These are phyloP conservation scores for Suillus lakei DNA, from an alignment of 768 basidiomycete species.

Conservation along the genomic window DNA sequence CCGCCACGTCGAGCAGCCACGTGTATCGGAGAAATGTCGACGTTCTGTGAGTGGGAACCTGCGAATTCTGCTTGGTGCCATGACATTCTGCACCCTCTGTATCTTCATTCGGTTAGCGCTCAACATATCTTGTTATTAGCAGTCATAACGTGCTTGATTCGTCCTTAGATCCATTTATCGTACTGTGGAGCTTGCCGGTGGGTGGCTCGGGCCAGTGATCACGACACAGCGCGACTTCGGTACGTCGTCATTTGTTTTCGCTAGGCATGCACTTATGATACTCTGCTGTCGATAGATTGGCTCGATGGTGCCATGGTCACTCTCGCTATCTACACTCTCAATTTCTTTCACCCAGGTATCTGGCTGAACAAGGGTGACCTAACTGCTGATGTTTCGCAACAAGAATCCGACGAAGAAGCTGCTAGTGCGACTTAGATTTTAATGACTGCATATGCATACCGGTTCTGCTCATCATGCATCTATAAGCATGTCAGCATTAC, in stretches of 20 bases:
- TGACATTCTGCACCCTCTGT: constrained; percentile 44
- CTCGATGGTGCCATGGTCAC: constrained; percentile 55
- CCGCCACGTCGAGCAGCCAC: constrained; percentile 7
- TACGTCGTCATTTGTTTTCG: constrained; percentile 25
- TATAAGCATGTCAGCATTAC: neutral
- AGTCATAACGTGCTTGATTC: neutral
- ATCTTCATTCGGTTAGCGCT: constrained; percentile 50
- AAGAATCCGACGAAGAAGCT: neutral
- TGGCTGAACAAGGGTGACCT: constrained; percentile 29
- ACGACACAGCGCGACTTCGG: constrained; percentile 53
- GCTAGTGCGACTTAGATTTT: neutral
- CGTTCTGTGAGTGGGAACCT: constrained; percentile 15
- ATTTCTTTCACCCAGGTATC: constrained; percentile 49
- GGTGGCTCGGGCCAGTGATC: constrained; percentile 55
- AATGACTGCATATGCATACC: neutral
- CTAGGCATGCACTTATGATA: neutral
- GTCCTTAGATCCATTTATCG: constrained; percentile 15
- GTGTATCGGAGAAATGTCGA: constrained; percentile 4
- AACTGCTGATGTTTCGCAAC: too few relatives aligned
- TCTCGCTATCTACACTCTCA: constrained; percentile 50
- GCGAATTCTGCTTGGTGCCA: constrained; percentile 40
- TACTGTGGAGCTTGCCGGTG: constrained; percentile 17
- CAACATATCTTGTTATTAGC: neutral
- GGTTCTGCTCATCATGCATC: neutral
- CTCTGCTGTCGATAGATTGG: constrained; percentile 39